Evolutionary conservation across 1,139 yeast genomes (phyloP), one percentile per base, ranked within the genome.

Genomic region (Yamadazyma aaseri): DNA sequence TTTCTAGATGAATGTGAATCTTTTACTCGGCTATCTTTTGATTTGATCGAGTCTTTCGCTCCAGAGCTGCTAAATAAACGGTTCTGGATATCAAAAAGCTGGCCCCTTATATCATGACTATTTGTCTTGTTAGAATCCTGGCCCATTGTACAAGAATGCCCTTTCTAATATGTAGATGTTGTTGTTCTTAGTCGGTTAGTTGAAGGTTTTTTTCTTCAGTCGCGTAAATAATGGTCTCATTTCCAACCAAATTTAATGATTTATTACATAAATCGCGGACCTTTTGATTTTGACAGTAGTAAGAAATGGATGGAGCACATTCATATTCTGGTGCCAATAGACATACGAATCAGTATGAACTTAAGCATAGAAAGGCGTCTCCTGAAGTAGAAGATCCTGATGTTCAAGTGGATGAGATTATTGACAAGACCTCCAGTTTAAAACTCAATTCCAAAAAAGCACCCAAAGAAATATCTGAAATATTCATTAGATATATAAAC

Each of bases 11-110:
- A n/a, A 37, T 26, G 44, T 48, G 20, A 66, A 41, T 39, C 50
- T 28, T 39, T 27, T 17, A 41, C 33, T 17, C 29, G 28, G n/a
- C n/a, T n/a, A 8, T 22, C 25, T 6, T 11, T 22, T 22, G 25
- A 22, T 22, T 12, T 22, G 25, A 12, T 7, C 21, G 21, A 7
- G 6, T 22, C 25, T 11, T 22, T 34, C 40, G 63, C 28, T 49
- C 59, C 46, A 17, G 51, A 41, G 32, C 53, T 68, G 32, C 53
- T 68, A 38, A 76, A 71, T 31, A 79, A 57, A 42, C 78, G 65
- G 45, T 67, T 70, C 53, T 79, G 85, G 39, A 80, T 69, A 45
- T 78, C 82, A 17, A 77, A 74, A 36, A 81, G 64, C 52, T 80
- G 86, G 28, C 73, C 71, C 44, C 81, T 66, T 41, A 79, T 67